Conservation (phyloP, 257 asterid genomes). For the Plantago major region DNA sequence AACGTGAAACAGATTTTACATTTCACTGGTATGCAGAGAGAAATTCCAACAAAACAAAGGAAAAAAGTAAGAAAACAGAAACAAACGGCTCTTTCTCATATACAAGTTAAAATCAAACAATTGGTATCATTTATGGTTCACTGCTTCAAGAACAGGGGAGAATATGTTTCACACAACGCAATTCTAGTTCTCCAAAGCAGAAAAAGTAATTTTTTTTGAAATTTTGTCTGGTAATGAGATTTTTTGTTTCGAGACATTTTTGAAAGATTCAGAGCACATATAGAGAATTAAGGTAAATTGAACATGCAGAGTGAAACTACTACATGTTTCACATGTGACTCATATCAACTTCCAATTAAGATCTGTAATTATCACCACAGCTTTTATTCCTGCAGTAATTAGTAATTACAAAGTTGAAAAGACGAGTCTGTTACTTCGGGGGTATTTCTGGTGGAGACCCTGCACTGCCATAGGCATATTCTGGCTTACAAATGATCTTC, state of each 20-base stretch:
- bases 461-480: conserved; percentile 85
- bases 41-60: too few relatives aligned
- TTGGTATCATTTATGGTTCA: neutral
- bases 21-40: neutral
- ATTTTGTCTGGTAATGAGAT: neutral
- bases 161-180: neutral
- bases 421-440: conserved; percentile 50
- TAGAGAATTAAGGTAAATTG: neutral
- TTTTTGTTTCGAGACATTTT: neutral
- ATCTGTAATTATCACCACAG: conserved; percentile 6
- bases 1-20: neutral
- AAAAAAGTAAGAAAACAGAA: neutral
- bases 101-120: neutral
- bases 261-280: neutral
- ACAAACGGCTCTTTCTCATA: neutral
- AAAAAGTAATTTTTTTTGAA: conserved; percentile 3
- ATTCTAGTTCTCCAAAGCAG: neutral
- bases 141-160: neutral
- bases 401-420: conserved; percentile 8
- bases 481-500: conserved; percentile 89
- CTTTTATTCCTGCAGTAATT: conserved; percentile 1
- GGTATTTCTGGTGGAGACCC: conserved; percentile 99
- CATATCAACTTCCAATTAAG: neutral
- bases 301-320: neutral
- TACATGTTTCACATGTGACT: neutral